Evolutionary conservation across 257 asterid genomes (phyloP), one percentile per base, ranked within the genome.

Genomic region (Fraxinus anomala): DNA sequence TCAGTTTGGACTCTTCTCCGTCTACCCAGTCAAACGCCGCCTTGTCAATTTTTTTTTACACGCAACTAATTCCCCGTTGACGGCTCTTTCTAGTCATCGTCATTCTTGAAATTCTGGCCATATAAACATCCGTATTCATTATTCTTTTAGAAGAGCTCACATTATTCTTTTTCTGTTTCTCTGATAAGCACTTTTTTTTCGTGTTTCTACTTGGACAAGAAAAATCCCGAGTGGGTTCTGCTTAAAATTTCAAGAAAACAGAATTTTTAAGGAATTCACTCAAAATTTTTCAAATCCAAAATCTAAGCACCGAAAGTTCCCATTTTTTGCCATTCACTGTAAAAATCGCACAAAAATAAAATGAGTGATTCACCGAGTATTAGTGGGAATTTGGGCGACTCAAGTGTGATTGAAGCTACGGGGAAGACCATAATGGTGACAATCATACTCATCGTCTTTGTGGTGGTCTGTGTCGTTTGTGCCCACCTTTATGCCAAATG

Each of bases 401-500:
- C 93, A 0, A 87, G 88, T 9, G 81, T 63, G 68, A 59, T 91
- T 23, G 96, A 90, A 85, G 75, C 86, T 39, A 90, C 89, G 0
- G 96, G 93, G 28, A 91, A 85, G 81, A 80, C 92, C 76, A 87
- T 91, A 90, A 83, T 89, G 76, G 90, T 82, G 24, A 91, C 91
- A 17, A 80, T 87, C 2, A 76, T 91, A 11, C 79, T 89, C 40
- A 88, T 94, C 73, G 83, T 88, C 68, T 85, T 91, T 0, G 92
- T 90, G 6, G 81, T 92, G 0, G 78, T 84, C 63, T 77, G 86
- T 14, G 89, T 92, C 17, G 91, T 90, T 79, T 86, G 86, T 73
- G 84, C 90, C 63, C 92, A 92, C 70, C 82, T 91, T 68, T 92
- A 90, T 81, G 89, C 96, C 86, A 92, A 85, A 80, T 88, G 94